Evolutionary conservation across 345 rosid genomes (phyloP), one percentile per base, ranked within the genome.

Genomic region (Melastoma malabathricum): DNA sequence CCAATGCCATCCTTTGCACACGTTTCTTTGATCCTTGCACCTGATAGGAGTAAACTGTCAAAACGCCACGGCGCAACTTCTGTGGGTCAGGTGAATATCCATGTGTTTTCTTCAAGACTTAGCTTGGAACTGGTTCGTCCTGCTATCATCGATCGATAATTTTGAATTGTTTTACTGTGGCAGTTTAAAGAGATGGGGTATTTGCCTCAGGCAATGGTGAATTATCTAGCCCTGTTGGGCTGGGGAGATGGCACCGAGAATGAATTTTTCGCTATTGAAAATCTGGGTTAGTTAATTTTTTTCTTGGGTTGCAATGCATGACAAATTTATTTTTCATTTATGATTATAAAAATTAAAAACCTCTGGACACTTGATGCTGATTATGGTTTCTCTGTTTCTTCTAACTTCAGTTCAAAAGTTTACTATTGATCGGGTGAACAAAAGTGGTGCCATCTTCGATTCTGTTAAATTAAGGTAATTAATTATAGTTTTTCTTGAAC

Each of bases 241-340:
- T 90, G 94, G 98, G 98, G 98, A n/a, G 96, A 90, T 57, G 96
- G 96, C 66, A 90, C 96, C 23, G 96, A 90, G 58, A 82, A 90
- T 69, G 98, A 90, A 69, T 83, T 90, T 75, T 90, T 76, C 73
- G 70, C 85, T 15, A 85, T 90, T 3, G 63, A 82, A 50, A 72
- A 90, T 60, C 92, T 90, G 57, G 97, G 97, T 89, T 25, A 12
- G 82, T 72, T 23, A 5, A 18, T 15, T 43, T 15, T n/a, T 54
- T 16, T 17, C 15, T 44, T 19, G 5, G 6, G 18, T 34, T 54
- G 17, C 20, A 22, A 20, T 47, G 44, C 23, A 44, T 1, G 4
- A 13, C 38, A 31, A 31, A 31, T 34, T 22, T 43, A 18, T 22
- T 19, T 20, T 22, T 12, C 18, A 10, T 41, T 27, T 25, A 18